phyloP scores from a whole-genome alignment of 768 basidiomycete genomes.

The Russula lepida region DNA sequence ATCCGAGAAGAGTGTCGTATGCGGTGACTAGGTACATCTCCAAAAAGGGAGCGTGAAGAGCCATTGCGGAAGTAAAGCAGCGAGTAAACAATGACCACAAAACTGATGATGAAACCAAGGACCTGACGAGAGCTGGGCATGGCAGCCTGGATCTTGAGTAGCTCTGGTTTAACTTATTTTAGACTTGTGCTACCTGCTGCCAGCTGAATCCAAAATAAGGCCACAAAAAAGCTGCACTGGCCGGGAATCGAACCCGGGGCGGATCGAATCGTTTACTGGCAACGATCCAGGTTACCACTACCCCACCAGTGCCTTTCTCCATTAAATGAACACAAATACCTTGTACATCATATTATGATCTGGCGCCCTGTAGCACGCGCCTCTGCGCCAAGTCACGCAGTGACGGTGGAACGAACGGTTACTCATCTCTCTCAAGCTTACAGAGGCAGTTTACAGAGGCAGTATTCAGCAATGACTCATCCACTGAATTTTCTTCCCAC shows the following conservation, averaged over 20 bases:
- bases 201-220: neutral
- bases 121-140: conserved; percentile 23
- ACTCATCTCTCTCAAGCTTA: too few species aligned
- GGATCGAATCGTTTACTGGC: conserved; percentile 16
- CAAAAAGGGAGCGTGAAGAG: neutral
- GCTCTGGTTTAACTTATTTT: neutral
- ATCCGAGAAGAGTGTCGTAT: conserved; percentile 38
- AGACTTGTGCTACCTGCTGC: neutral
- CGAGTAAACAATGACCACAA: neutral
- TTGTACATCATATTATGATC: too few species aligned
- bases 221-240: conserved; percentile 2
- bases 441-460: too few species aligned
- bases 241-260: conserved; percentile 22
- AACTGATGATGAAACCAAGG: neutral
- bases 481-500: too few species aligned
- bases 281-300: conserved; percentile 24
- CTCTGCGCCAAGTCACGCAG: too few species aligned
- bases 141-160: neutral
- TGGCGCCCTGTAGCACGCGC: too few species aligned
- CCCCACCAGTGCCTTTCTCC: conserved; percentile 14
- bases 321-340: neutral
- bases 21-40: neutral
- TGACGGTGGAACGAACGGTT: too few species aligned
- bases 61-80: neutral
- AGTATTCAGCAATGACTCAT: too few species aligned